Percentiles rank a stretch among this genome's conserved stretches.
Conservation (phyloP, 2,329 filamentous ascomycete species). For the Elsinoe fawcettii region DNA sequence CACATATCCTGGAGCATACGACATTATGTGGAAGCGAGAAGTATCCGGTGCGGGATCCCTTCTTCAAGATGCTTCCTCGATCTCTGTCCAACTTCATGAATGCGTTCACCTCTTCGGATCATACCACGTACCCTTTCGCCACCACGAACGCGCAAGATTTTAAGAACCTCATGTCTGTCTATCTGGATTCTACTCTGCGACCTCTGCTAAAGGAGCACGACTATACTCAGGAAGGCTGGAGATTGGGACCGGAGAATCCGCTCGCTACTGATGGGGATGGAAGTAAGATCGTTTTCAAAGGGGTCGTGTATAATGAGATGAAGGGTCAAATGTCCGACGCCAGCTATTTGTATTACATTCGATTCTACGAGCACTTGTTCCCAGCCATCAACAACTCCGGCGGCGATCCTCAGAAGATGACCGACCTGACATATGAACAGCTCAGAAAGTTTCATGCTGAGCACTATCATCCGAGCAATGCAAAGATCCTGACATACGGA, state of each 20-base stretch:
- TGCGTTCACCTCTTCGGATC: slow-evolving; percentile 90
- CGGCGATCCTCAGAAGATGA: slow-evolving; percentile 92
- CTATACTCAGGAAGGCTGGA: slow-evolving; percentile 95
- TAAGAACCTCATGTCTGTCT: slow-evolving; percentile 91
- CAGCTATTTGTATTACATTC: slow-evolving; percentile 90
- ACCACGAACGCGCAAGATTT: slow-evolving; percentile 95
- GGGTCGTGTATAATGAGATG: slow-evolving; percentile 99
- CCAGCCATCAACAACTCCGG: slow-evolving; percentile 94
- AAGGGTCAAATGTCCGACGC: slow-evolving; percentile 98
- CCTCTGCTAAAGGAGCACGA: slow-evolving; percentile 84
- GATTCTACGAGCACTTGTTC: slow-evolving; percentile 90
- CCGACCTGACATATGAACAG: slow-evolving; percentile 86
- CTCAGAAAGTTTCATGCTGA: slow-evolving; percentile 79
- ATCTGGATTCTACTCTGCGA: slow-evolving; percentile 87
- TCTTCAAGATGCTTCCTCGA: slow-evolving; percentile 98
- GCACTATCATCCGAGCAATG: slow-evolving; percentile 96
- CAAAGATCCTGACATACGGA: slow-evolving; percentile 91
- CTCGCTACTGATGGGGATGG: slow-evolving; percentile 40
- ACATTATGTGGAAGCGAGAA: slow-evolving; percentile 93
- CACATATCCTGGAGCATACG: slow-evolving; percentile 95
- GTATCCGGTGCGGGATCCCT: slow-evolving; percentile 94
- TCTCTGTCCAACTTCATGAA: slow-evolving; percentile 99
- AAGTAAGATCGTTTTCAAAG: slow-evolving; percentile 81
- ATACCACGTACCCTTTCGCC: slow-evolving; percentile 96
- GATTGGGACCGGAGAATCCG: slow-evolving; percentile 86